Evolutionary conservation across 2,329 filamentous ascomycete species (phyloP), one percentile per base, ranked within the genome.

Genomic region (Penicillium sp.): DNA sequence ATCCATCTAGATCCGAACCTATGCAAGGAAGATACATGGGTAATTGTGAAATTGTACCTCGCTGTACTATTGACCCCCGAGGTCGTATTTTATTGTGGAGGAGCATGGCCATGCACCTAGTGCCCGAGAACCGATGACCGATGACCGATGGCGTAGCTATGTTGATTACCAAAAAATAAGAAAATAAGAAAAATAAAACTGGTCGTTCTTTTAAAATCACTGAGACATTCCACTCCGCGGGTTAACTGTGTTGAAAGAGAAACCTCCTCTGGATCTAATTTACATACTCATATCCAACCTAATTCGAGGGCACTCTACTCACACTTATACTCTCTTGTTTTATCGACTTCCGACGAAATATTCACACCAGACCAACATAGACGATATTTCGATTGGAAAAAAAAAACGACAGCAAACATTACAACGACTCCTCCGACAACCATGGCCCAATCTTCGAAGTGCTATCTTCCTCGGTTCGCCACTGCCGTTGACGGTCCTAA

Each of bases 401-500:
- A 51, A 27, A 45, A 24, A 55, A 10, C n/a, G 10, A 42, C 2
- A 39, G 3, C 8, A 19, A 39, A 1, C 14, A 13, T 21, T 42
- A 22, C 39, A 22, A 13, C n/a, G n/a, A 39, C 8, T n/a, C 13
- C 37, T 22, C 19, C 19, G 19, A 42, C 4, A 39, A 42, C 10
- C 54, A 72, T 71, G 67, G 65, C 66, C 49, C 66, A 71, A 58
- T 66, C 62, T 21, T 67, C 68, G 42, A 66, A 71, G 43, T 76
- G 73, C 54, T 69, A 68, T 61, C 68, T 76, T 39, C 74, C 74
- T 50, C 66, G 63, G 26, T 71, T 76, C 57, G 67, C 72, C 45
- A 61, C 68, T 42, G 65, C 65, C 24, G 45, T 59, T 44, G 62
- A 67, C n/a, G 65, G 65, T 31, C 65, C 66, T 4, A 73, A 68